Evolutionary conservation across 2,329 filamentous ascomycete genomes (phyloP), one percentile per base, ranked within the genome.

Genomic region (Aureobasidium melanogenum): DNA sequence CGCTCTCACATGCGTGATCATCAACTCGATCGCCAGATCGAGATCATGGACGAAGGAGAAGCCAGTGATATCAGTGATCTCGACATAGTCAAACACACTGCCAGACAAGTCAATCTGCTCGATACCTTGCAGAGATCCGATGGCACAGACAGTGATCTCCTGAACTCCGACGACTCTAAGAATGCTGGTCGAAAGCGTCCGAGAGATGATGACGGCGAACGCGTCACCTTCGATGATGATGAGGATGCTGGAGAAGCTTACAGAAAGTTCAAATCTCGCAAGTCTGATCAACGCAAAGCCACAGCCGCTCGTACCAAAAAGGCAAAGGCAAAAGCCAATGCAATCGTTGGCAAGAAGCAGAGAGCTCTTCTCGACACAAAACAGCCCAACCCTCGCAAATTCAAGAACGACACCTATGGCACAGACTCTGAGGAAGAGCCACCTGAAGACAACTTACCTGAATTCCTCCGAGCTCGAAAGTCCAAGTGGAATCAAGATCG

Each of bases 391-490:
- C 30, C 28, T 12, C 32, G 24, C 17, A 59, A 50, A 14, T 28
- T 48, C 43, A 59, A 17, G n/a, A 39, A 50, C 8, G 54, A 63
- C 38, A 61, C 43, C 2, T 41, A 76, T 70, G 51, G 75, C 72
- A 50, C 61, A 44, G 62, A 69, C 19, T 79, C 80, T 5, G 78
- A 82, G 24, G 79, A 82, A 48, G 79, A 82, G 5, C 70, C 80
- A 63, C 78, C 83, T 72, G 83, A 85, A 63, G 75, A 82, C 34
- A 79, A 77, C 0, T 75, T 94, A 2, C 91, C 92, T 0, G 84
- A 87, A 22, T 93, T 96, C 70, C 71, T 96, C 30, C 80, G 82
- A 64, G 74, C 82, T 24, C 83, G 93, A n/a, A 82, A 88, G 26
- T 77, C 73, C n/a, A 75, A 80, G 24, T 92, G 96, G 68, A 87